A percentile compares a stretch with the other conserved stretches of the same genome.
These are phyloP conservation scores for Ballota nigra DNA, from an alignment of 257 asterid genomes.

Conservation along the genomic window DNA sequence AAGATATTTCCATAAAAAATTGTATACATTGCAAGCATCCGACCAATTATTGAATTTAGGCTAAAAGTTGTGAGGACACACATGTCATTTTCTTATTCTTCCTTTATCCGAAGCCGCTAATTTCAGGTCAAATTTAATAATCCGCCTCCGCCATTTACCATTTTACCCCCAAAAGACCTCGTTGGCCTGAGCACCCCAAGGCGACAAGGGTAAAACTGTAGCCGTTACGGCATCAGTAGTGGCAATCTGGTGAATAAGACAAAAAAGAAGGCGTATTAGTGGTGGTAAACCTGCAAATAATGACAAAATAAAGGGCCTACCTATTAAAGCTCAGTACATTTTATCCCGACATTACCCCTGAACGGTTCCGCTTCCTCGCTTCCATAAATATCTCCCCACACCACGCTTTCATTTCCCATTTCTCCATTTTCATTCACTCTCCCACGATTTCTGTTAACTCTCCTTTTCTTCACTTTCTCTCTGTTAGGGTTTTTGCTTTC, in stretches of 20 bases:
- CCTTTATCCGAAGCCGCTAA: neutral
- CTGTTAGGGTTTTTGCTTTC: constrained; percentile 24
- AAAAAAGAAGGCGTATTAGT: neutral
- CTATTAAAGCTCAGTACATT: no score
- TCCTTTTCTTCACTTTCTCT: constrained; percentile 7
- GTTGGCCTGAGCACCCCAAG: no score
- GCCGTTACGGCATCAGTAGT: neutral
- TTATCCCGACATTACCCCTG: constrained; percentile 20
- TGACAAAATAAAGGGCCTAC: constrained; percentile 18
- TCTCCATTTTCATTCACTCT: no score
- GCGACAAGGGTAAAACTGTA: neutral
- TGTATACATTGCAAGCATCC: no score
- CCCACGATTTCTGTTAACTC: no score
- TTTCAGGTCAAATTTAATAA: neutral
- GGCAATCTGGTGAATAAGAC: constrained; percentile 25
- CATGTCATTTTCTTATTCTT: no score
- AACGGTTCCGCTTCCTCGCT: constrained; percentile 51
- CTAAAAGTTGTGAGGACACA: no score
- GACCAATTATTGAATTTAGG: no score
- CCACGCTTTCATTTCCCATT: neutral
- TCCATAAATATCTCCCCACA: constrained; percentile 43
- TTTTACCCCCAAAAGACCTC: no score
- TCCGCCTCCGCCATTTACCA: neutral
- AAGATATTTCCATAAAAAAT: no score
- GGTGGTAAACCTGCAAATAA: constrained; percentile 19